Evolutionary conservation across 73 alveolate genomes (phyloP).

Genomic region (Paramecium octaurelia): DNA sequence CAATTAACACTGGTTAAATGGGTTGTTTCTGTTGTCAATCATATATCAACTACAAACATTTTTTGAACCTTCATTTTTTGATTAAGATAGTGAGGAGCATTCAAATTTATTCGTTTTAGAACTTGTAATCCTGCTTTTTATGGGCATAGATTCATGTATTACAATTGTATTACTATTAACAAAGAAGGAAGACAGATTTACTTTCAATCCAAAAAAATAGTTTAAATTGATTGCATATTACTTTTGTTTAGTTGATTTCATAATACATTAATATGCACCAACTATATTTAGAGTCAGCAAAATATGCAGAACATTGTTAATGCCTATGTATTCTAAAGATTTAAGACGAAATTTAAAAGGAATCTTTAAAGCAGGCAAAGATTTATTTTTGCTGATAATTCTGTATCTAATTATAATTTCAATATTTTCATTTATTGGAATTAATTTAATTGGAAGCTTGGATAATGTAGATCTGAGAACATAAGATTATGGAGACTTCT

Average conservation of each 20-base stretch:
- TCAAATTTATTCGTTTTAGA: neutral
- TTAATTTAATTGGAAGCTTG: constrained; percentile 41
- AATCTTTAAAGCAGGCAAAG: constrained; percentile 31
- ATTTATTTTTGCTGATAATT: neutral
- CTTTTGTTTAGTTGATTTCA: neutral
- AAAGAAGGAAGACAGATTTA: neutral
- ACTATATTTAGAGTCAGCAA: constrained; percentile 39
- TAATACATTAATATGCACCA: neutral
- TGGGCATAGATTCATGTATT: neutral
- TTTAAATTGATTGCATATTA: neutral
- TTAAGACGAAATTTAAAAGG: constrained; percentile 53
- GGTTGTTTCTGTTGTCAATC: neutral
- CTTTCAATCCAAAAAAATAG: neutral
- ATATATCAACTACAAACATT: neutral
- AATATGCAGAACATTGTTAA: constrained; percentile 34
- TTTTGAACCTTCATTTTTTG: neutral
- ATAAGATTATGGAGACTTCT: constrained; percentile 53
- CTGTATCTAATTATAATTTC: constrained; percentile 43
- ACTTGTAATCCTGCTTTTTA: neutral
- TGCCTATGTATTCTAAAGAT: constrained; percentile 30
- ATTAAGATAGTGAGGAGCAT: neutral
- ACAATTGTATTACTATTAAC: neutral
- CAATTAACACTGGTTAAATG: neutral
- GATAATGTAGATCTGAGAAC: constrained; percentile 6
- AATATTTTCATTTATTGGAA: constrained; percentile 45